Percentiles rank a stretch among this genome's conserved stretches.
Conservation (phyloP, 306 rosid genomes). For the Dryas alaskensis region DNA sequence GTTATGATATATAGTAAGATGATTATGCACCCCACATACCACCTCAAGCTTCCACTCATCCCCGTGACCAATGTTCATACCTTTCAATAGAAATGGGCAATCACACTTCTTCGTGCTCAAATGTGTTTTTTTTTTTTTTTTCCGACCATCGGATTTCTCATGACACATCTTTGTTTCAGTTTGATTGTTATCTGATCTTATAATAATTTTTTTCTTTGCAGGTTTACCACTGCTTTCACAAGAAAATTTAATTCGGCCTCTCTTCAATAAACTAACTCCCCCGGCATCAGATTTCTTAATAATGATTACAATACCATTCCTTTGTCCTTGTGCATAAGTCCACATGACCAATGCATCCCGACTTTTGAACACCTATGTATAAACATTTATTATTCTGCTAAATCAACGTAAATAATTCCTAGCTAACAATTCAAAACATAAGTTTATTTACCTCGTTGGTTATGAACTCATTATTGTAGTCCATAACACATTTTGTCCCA, state of each 20-base stretch:
- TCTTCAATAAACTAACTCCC: neutral
- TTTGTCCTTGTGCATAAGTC: neutral
- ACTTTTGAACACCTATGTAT: neutral
- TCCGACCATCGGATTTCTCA: neutral
- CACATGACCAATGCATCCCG: conserved; percentile 8
- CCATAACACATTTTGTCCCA: neutral
- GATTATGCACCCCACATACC: conserved; percentile 9
- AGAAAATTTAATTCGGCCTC: neutral
- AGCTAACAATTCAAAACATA: neutral
- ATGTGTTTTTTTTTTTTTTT: too few relatives aligned
- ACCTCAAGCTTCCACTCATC: conserved; percentile 16
- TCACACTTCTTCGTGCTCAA: conserved; percentile 17
- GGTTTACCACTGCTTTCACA: conserved; percentile 1
- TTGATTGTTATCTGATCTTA: too few relatives aligned
- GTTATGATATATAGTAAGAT: neutral
- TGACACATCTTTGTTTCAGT: neutral
- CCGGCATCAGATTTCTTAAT: conserved; percentile 17
- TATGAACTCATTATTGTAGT: neutral
- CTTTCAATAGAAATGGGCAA: conserved; percentile 14
- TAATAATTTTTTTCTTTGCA: neutral
- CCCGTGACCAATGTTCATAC: neutral
- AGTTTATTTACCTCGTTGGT: neutral
- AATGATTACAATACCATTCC: neutral
- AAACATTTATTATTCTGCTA: neutral
- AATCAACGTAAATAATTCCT: neutral